Conservation (phyloP, 2,329 filamentous ascomycete genomes). For the Alternaria gansuensis region DNA sequence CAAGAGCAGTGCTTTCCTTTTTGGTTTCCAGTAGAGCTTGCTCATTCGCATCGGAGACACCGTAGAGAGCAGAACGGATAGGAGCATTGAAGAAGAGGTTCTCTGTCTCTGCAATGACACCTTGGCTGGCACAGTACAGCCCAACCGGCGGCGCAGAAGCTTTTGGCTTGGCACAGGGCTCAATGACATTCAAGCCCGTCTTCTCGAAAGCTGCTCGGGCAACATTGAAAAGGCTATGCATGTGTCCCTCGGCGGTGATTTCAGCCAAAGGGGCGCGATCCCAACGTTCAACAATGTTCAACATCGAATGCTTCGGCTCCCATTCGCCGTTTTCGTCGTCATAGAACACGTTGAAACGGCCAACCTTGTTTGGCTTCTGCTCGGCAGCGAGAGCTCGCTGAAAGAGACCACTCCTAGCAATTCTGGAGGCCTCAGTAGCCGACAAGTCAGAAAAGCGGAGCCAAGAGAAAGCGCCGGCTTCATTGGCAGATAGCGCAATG, state of each 20-base stretch:
- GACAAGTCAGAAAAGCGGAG: conserved; percentile 85
- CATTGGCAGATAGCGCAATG: conserved; percentile 69
- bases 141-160: conserved; percentile 88
- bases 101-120: conserved; percentile 70
- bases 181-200: conserved; percentile 78
- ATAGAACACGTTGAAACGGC: conserved; percentile 73
- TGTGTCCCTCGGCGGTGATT: conserved; percentile 74
- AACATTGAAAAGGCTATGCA: conserved; percentile 82
- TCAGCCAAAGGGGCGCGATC: conserved; percentile 73
- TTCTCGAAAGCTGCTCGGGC: conserved; percentile 70
- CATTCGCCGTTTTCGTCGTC: conserved; percentile 70
- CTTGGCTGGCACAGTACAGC: conserved; percentile 76
- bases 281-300: conserved; percentile 78
- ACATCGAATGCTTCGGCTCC: conserved; percentile 77
- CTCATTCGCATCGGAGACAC: conserved; percentile 70
- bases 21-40: conserved; percentile 77
- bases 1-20: conserved; percentile 71
- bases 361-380: conserved; percentile 65
- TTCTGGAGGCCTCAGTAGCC: conserved; percentile 73
- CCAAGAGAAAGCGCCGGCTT: conserved; percentile 81
- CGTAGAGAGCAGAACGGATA: conserved; percentile 79
- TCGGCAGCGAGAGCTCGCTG: conserved; percentile 72
- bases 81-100: conserved; percentile 79
- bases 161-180: conserved; percentile 79
- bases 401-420: conserved; percentile 75